phyloP scores from a whole-genome alignment of 345 rosid genomes.

The Citrus medica region DNA sequence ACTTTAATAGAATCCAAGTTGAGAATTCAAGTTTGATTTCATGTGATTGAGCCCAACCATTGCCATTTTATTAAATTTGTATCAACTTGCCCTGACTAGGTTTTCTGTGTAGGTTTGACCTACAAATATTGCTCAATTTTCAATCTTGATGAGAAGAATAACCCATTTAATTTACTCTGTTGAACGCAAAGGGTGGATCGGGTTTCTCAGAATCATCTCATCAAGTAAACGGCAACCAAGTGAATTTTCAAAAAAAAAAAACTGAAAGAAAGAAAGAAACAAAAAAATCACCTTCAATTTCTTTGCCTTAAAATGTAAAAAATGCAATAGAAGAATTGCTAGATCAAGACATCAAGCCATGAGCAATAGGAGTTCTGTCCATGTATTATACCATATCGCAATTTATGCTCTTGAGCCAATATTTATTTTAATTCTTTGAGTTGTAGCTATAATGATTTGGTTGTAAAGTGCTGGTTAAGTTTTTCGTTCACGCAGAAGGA shows the following conservation, averaged over 20 bases:
- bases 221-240: not conserved
- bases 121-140: not conserved
- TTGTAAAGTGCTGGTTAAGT: not conserved
- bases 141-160: not conserved
- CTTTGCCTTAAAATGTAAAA: not conserved
- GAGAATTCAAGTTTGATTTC: not conserved
- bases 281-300: not conserved
- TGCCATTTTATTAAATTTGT: not conserved
- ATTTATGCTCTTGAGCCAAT: not conserved
- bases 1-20: no score
- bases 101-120: not conserved
- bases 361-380: not conserved
- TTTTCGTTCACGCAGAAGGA: constrained; percentile 39
- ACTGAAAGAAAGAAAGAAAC: no score
- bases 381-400: not conserved
- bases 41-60: not conserved
- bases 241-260: not conserved
- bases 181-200: not conserved
- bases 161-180: not conserved
- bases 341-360: not conserved
- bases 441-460: not conserved
- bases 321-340: not conserved
- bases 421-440: not conserved
- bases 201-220: not conserved
- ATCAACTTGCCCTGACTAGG: no score